Percentiles rank a stretch among this genome's conserved stretches.
These are phyloP conservation scores for Myochromella boudieri DNA, from an alignment of 768 basidiomycete species.

Conservation along the genomic window DNA sequence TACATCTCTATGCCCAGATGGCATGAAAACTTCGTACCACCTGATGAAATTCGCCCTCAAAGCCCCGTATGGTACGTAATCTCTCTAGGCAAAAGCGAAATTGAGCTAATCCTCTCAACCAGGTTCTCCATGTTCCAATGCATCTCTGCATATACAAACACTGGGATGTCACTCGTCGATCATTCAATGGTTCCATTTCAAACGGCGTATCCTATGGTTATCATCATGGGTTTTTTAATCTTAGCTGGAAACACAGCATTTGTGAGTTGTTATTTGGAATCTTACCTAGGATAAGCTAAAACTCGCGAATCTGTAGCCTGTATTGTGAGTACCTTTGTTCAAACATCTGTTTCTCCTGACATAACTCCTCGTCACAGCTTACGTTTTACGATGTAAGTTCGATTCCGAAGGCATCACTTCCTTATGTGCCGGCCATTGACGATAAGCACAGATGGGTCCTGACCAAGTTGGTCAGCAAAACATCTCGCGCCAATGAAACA, in stretches of 20 bases:
- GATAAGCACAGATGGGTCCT: conserved; percentile 84
- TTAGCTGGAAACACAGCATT: conserved; percentile 93
- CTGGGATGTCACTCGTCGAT: conserved; percentile 86
- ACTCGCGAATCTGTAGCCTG: conserved; percentile 50
- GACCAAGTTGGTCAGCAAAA: conserved; percentile 55
- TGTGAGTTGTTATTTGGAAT: conserved; percentile 49
- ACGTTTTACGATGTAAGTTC: conserved; percentile 78
- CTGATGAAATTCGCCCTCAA: conserved; percentile 54
- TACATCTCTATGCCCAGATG: conserved; percentile 70
- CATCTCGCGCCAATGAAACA: conserved; percentile 71
- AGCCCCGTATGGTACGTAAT: conserved; percentile 61
- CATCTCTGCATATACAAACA: conserved; percentile 86
- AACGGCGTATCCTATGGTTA: conserved; percentile 76
- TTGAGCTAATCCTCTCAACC: neutral
- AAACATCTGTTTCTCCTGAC: neutral
- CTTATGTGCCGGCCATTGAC: too few species aligned
- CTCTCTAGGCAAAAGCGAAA: neutral
- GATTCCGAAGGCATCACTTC: too few species aligned
- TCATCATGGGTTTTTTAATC: conserved; percentile 71
- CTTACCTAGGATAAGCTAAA: neutral
- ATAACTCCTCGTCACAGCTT: conserved; percentile 43
- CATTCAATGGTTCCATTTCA: conserved; percentile 93
- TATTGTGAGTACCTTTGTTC: conserved; percentile 64
- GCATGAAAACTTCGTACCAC: conserved; percentile 58
- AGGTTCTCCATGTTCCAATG: conserved; percentile 89